Base-by-base conservation (phyloP, 2,329 filamentous ascomycete species). In the Alternaria sp. region DNA sequence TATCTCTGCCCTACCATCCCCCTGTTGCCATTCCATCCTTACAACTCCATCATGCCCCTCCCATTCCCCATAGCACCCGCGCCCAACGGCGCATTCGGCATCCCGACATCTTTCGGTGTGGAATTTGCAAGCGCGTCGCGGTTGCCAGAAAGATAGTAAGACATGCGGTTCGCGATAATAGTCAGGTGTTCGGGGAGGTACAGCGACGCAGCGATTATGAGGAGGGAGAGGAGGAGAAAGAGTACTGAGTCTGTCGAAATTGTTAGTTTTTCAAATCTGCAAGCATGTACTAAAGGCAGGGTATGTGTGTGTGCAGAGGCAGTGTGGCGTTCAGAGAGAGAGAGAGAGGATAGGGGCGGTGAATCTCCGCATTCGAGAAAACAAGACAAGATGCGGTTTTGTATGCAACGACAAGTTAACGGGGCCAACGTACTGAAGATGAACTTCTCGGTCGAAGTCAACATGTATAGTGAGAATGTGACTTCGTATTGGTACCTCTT, bases 401-500 rank as follows among this genome's bases (percentile, higher is more conserved):
- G 36, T 3, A 11, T 39, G 36, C 36, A n/a, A 36, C 30, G 11
- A 57, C 24, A 24, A 24, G 24, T 26, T 2, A 7, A 26, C 1
- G 39, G 5, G 3, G 7, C 7, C 5, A 3, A 81, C 93, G 59
- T 86, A 98, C 95, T 98, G 82, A 98, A 96, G 72, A 97, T 90
- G 81, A 97, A 94, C 80, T 97, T 97, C 84, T 99, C 95, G 53
- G 91, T 93, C 1, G 93, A 91, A 38, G 94, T 97, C 72, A 97
- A 90, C 91, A 99, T 98, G 85, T 99, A 98, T 26, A 98, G 87
- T 62, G 91, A 91, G 81, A 96, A 95, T 12, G 94, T 97, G 78
- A 98, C 94, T 83, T 99, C 95, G 78, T 98, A 93, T 84, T 98
- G 95, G 84, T 98, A 97, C 78, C 94, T 89, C 86, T 99, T 99